Evolutionary conservation across 441 rosid genomes (phyloP).

Genomic region (Erodium moschatum): DNA sequence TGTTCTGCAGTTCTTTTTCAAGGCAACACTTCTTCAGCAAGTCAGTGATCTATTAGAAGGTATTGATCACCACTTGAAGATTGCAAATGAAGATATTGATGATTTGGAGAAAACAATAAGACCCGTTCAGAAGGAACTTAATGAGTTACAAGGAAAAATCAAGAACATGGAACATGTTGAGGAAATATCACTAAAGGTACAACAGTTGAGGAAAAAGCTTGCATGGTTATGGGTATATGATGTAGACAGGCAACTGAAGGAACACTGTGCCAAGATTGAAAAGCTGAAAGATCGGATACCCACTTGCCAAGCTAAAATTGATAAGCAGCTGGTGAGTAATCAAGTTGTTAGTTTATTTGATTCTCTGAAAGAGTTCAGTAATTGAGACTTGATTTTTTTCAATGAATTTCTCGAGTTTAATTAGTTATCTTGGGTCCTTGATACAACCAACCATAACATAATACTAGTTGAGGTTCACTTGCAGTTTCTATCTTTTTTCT

Average conservation of each 20-base stretch:
- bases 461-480: too few species aligned
- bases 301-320: conserved; percentile 74
- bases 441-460: too few species aligned
- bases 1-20: conserved; percentile 66
- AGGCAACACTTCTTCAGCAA: conserved; percentile 95
- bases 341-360: neutral
- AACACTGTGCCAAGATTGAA: conserved; percentile 40
- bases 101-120: conserved; percentile 58
- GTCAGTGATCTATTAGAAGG: conserved; percentile 69
- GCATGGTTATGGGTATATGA: conserved; percentile 93
- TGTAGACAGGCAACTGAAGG: conserved; percentile 58
- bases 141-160: conserved; percentile 58
- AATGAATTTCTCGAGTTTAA: too few species aligned
- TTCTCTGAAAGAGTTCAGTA: too few species aligned
- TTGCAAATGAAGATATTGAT: conserved; percentile 50
- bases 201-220: conserved; percentile 67
- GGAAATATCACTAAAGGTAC: conserved; percentile 55
- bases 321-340: conserved; percentile 49
- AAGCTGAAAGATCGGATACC: conserved; percentile 72
- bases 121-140: conserved; percentile 66
- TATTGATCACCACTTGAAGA: conserved; percentile 38
- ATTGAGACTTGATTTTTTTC: too few species aligned
- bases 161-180: conserved; percentile 77
- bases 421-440: too few species aligned
- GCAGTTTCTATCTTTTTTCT: too few species aligned